Evolutionary conservation across 306 rosid species (phyloP).

Genomic region (Erythrophleum fordii): DNA sequence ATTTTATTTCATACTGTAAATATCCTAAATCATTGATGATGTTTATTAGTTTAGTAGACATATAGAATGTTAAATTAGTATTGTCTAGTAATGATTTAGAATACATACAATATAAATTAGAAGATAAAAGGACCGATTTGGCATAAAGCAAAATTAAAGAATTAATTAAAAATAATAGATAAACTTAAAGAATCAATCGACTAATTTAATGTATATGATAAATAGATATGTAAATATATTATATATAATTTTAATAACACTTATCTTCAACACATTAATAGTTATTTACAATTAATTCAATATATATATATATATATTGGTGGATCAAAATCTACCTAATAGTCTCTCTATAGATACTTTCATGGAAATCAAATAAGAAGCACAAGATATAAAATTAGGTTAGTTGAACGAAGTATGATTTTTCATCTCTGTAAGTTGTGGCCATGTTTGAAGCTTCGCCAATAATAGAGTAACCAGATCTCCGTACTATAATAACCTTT

Average conservation of each 20-base stretch:
- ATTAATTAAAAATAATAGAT: too few species aligned
- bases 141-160: too few species aligned
- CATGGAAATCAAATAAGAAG: conserved; percentile 40
- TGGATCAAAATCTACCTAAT: neutral
- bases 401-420: conserved; percentile 25
- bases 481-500: conserved; percentile 24
- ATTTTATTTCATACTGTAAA: neutral
- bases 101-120: neutral
- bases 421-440: conserved; percentile 37
- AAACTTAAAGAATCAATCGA: too few species aligned
- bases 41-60: too few species aligned
- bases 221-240: neutral
- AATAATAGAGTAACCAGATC: conserved; percentile 49
- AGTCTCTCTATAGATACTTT: conserved; percentile 37
- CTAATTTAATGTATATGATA: too few species aligned
- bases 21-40: too few species aligned
- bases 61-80: neutral
- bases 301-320: too few species aligned
- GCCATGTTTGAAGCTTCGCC: conserved; percentile 44
- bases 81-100: neutral
- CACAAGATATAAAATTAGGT: conserved; percentile 26
- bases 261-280: neutral
- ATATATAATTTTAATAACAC: neutral
- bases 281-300: neutral
- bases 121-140: too few species aligned